These are phyloP conservation scores for Fusarium armeniacum DNA, from an alignment of 2,329 filamentous ascomycete species.

Conservation along the genomic window DNA sequence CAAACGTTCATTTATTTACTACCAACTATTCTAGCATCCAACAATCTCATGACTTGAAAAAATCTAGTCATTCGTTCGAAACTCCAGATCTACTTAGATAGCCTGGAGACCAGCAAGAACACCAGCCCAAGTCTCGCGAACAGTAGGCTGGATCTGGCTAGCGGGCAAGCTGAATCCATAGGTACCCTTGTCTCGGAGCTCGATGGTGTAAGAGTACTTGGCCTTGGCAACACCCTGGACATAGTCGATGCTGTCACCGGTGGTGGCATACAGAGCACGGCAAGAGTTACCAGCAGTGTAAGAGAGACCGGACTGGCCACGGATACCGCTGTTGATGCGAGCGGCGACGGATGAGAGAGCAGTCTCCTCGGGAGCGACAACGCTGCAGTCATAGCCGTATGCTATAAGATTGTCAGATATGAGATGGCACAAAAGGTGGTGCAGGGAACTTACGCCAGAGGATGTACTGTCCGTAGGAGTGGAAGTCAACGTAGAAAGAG, in stretches of 20 bases:
- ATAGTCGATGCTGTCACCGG: slow-evolving; percentile 63
- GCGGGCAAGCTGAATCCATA: slow-evolving; percentile 61
- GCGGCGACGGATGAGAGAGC: slow-evolving; percentile 28
- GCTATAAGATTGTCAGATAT: slow-evolving; percentile 65
- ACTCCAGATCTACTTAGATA: not conserved
- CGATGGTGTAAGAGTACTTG: slow-evolving; percentile 59
- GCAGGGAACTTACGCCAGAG: slow-evolving; percentile 69
- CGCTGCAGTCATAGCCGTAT: slow-evolving; percentile 35
- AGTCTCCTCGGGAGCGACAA: slow-evolving; percentile 33
- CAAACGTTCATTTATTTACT: not conserved
- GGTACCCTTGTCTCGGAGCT: slow-evolving; percentile 56
- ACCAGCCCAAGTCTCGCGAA: slow-evolving; percentile 37
- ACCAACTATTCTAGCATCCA: not conserved
- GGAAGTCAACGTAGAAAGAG: slow-evolving; percentile 74
- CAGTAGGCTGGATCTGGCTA: slow-evolving; percentile 54
- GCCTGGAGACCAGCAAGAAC: slow-evolving; percentile 29
- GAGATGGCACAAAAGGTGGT: slow-evolving; percentile 57
- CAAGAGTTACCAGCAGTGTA: slow-evolving; percentile 65
- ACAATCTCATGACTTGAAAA: not conserved
- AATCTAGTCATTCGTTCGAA: too few relatives aligned
- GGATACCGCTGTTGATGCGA: slow-evolving; percentile 28
- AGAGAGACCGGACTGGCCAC: slow-evolving; percentile 20
- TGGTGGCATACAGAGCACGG: slow-evolving; percentile 71
- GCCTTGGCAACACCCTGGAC: slow-evolving; percentile 58
- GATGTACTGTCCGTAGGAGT: slow-evolving; percentile 73